phyloP scores from a whole-genome alignment of 2,329 filamentous ascomycete genomes.

The Ophiosphaerella korrae region DNA sequence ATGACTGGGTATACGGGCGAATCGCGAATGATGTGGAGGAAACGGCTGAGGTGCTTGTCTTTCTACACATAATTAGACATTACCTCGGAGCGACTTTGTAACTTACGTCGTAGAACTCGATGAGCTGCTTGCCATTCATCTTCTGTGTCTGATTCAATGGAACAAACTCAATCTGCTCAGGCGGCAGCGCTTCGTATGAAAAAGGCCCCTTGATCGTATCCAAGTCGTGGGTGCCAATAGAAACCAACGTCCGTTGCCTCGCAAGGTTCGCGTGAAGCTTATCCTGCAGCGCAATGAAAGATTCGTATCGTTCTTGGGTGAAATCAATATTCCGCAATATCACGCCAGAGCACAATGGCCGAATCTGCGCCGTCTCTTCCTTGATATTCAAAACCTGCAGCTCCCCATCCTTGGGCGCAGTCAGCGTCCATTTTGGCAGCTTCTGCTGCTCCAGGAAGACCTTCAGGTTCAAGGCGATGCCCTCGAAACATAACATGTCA shows the following conservation, averaged over 20 bases:
- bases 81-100: not conserved
- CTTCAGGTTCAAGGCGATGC: constrained; percentile 92
- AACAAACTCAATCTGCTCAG: constrained; percentile 88
- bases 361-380: constrained; percentile 75
- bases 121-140: constrained; percentile 86
- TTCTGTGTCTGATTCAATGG: constrained; percentile 90
- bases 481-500: constrained; percentile 97
- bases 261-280: constrained; percentile 97
- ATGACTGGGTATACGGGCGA: constrained; percentile 95
- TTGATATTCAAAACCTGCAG: constrained; percentile 81
- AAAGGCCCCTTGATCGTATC: constrained; percentile 94
- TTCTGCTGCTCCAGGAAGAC: constrained; percentile 82
- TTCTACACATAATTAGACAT: constrained; percentile 58
- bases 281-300: constrained; percentile 96
- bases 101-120: constrained; percentile 81
- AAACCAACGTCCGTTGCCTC: constrained; percentile 89
- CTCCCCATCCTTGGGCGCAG: constrained; percentile 72
- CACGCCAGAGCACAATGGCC: constrained; percentile 86
- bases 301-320: constrained; percentile 88
- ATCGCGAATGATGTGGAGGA: constrained; percentile 92
- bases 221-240: constrained; percentile 95
- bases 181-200: constrained; percentile 89
- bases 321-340: constrained; percentile 91
- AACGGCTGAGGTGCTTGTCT: constrained; percentile 89
- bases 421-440: constrained; percentile 79